phyloP scores from a whole-genome alignment of 2,329 filamentous ascomycete species.

The Leptographium galeiforme region DNA sequence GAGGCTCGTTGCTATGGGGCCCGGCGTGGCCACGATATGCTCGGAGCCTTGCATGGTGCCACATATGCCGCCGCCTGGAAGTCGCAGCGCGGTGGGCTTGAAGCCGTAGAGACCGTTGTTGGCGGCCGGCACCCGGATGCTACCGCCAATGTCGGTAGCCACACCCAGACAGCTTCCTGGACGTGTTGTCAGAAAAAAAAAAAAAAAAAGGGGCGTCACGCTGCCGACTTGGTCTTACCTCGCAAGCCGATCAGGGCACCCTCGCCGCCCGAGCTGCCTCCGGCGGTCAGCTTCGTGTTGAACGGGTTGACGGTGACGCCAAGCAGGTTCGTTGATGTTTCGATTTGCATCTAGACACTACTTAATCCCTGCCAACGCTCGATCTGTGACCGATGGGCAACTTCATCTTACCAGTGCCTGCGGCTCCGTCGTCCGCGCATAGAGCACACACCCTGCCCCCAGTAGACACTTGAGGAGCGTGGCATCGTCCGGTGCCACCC shows the following conservation, averaged over 20 bases:
- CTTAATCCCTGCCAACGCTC: no score
- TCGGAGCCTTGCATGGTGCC: no score
- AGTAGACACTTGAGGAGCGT: no score
- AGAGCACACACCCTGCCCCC: no score
- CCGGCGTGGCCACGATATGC: neutral
- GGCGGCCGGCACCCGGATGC: constrained; percentile 15
- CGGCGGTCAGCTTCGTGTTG: constrained; percentile 18
- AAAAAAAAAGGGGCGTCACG: constrained; percentile 1
- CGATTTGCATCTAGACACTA: no score
- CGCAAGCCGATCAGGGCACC: constrained; percentile 19
- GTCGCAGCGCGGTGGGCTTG: constrained; percentile 16
- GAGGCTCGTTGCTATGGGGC: neutral
- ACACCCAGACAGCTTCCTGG: constrained; percentile 26
- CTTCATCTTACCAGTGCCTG: no score
- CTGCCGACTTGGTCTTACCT: constrained; percentile 6
- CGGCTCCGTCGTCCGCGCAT: no score
- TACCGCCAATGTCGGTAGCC: constrained; percentile 20
- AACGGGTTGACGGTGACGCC: constrained; percentile 20
- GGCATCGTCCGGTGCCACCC: no score
- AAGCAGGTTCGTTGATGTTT: no score
- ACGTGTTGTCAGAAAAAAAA: no score
- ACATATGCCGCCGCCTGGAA: constrained; percentile 45
- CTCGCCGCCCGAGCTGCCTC: constrained; percentile 23
- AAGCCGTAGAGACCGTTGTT: constrained; percentile 18
- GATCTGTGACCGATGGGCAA: no score